Percentiles rank a stretch among this genome's conserved stretches.
Evolutionary conservation across 108 stramenopile genomes (phyloP).

Genomic region (Nitzschia sp.): DNA sequence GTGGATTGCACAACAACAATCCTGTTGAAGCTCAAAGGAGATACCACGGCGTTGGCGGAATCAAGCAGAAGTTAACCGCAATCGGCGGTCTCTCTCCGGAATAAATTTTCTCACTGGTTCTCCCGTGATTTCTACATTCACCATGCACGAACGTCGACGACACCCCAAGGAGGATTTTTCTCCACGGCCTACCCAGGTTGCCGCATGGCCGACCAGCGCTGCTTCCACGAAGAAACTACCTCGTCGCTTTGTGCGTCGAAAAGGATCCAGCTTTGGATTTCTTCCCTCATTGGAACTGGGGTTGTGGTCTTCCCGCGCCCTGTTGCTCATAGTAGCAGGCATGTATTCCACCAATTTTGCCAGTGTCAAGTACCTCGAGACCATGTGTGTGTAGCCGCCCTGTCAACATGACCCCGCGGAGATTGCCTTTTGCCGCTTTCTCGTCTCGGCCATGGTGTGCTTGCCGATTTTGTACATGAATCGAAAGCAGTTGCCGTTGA

Average conservation of each 20-base stretch:
- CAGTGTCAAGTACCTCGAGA: conserved; percentile 36
- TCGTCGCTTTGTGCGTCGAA: neutral
- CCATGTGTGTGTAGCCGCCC: conserved; percentile 1
- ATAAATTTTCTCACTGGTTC: no score
- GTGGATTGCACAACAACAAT: no score
- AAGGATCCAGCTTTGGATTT: neutral
- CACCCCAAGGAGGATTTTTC: neutral
- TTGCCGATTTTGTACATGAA: conserved; percentile 6
- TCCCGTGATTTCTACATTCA: neutral
- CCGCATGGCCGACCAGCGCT: neutral
- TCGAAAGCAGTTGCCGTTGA: conserved; percentile 8
- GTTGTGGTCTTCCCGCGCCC: conserved; percentile 19
- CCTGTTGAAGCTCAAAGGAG: no score
- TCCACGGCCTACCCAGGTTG: neutral
- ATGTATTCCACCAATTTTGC: conserved; percentile 52
- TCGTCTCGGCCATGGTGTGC: conserved; percentile 31
- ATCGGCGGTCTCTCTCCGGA: no score
- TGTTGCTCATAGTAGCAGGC: conserved; percentile 24
- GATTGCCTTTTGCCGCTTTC: conserved; percentile 28
- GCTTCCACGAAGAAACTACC: neutral
- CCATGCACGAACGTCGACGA: conserved; percentile 10
- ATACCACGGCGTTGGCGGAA: no score
- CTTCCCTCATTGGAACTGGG: neutral
- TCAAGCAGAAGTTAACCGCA: no score
- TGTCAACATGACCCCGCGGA: conserved; percentile 14